These are phyloP conservation scores for Neurospora sp. DNA, from an alignment of 2,329 filamentous ascomycete genomes.

Conservation along the genomic window DNA sequence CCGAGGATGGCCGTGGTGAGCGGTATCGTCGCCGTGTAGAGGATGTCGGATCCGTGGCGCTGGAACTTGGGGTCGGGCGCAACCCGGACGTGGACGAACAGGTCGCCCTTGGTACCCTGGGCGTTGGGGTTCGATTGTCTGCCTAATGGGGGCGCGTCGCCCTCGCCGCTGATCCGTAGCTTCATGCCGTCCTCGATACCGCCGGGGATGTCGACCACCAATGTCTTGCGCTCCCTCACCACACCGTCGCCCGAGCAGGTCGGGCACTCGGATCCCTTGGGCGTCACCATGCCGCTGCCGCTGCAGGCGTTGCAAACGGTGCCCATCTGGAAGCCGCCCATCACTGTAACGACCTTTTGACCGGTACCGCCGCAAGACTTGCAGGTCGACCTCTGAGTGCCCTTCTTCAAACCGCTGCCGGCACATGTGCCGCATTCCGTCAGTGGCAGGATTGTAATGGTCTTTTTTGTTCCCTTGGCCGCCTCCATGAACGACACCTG, in stretches of 20 bases:
- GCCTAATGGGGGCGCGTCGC: constrained; percentile 75
- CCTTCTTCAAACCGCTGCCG: constrained; percentile 76
- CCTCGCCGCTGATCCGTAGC: constrained; percentile 72
- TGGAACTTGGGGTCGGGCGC: constrained; percentile 85
- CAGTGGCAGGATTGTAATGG: constrained; percentile 77
- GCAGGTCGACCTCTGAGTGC: constrained; percentile 63
- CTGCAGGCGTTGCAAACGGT: constrained; percentile 76
- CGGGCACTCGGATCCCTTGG: constrained; percentile 70
- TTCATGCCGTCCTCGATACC: constrained; percentile 97
- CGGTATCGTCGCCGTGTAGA: constrained; percentile 85
- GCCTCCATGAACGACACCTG: constrained; percentile 94
- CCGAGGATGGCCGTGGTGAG: constrained; percentile 88
- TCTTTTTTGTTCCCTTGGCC: constrained; percentile 80
- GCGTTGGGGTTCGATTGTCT: constrained; percentile 51
- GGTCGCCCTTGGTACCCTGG: constrained; percentile 67
- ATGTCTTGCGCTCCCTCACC: constrained; percentile 68
- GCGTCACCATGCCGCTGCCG: constrained; percentile 66
- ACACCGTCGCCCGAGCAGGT: constrained; percentile 77
- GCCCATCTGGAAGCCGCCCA: constrained; percentile 92
- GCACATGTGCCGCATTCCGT: constrained; percentile 72
- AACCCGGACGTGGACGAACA: constrained; percentile 85
- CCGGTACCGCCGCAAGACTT: constrained; percentile 78
- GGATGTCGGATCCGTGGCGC: constrained; percentile 76
- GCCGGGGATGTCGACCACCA: constrained; percentile 84
- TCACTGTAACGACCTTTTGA: constrained; percentile 77